Percentiles rank a stretch among this genome's conserved stretches.
These are phyloP conservation scores for Phytophthora constricta DNA, from an alignment of 352 stramenopile species.

Conservation along the genomic window DNA sequence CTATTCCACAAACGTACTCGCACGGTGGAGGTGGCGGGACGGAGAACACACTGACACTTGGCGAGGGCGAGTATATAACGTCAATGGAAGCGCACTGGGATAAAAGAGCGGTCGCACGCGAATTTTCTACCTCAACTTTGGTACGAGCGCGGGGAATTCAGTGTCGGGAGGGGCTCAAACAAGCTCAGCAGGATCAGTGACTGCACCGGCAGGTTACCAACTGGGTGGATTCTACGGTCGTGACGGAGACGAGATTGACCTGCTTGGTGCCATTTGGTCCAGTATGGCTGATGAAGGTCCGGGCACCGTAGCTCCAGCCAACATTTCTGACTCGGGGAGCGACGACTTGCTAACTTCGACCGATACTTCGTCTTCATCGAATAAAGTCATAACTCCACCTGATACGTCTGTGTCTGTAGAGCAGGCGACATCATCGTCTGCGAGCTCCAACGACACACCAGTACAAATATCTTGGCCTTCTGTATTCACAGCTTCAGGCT, in stretches of 20 bases:
- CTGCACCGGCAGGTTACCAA: constrained; percentile 9
- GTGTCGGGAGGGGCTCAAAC: constrained; percentile 2
- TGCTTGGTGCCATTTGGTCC: constrained; percentile 13
- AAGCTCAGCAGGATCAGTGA: constrained; percentile 12
- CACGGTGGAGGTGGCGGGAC: constrained; percentile 9
- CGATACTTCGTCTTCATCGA: no score
- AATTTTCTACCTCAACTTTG: constrained; percentile 13
- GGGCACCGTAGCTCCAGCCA: no score
- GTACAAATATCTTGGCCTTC: no score
- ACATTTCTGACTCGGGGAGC: no score
- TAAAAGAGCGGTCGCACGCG: constrained; percentile 13
- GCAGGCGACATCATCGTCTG: no score
- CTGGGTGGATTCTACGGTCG: constrained; percentile 8
- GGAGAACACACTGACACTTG: constrained; percentile 11
- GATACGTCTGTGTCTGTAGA: no score
- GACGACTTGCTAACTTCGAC: no score
- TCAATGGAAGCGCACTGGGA: constrained; percentile 13
- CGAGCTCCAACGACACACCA: no score
- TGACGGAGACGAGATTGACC: constrained; percentile 12
- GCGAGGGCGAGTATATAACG: constrained; percentile 2
- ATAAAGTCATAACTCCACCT: no score
- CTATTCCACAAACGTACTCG: constrained; percentile 1
- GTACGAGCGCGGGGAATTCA: constrained; percentile 9
- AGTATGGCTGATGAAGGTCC: no score
- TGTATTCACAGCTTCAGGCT: no score